A percentile compares a stretch with the other conserved stretches of the same genome.
These are phyloP conservation scores for Heracleum sosnowskyi DNA, from an alignment of 129 eudicot species.

Conservation along the genomic window DNA sequence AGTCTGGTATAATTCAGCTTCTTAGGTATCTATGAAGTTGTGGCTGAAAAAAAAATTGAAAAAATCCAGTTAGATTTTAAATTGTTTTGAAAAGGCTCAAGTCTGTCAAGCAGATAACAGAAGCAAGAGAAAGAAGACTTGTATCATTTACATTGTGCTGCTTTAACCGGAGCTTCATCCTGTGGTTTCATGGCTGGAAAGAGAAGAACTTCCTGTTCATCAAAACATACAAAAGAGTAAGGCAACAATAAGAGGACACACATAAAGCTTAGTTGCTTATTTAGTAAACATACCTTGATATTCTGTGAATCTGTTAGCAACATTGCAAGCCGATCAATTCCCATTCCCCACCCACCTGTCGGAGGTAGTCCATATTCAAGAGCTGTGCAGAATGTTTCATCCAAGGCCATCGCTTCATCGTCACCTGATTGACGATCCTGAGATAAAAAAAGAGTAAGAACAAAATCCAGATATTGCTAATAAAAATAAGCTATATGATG, in stretches of 20 bases:
- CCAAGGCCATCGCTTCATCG: constrained; percentile 98
- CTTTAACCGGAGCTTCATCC: constrained; percentile 63
- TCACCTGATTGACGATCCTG: constrained; percentile 99
- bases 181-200: constrained; percentile 95
- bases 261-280: neutral
- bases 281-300: constrained; percentile 53
- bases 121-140: neutral
- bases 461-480: neutral
- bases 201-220: constrained; percentile 68
- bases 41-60: neutral
- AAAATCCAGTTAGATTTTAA: too few relatives aligned
- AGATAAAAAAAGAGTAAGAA: neutral
- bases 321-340: constrained; percentile 87
- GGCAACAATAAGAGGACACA: neutral
- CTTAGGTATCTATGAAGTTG: neutral
- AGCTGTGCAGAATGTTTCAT: constrained; percentile 80
- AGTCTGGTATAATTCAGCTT: neutral
- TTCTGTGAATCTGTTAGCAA: constrained; percentile 84
- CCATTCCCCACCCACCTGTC: constrained; percentile 98
- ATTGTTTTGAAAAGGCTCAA: neutral
- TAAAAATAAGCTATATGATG: neutral
- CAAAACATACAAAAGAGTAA: neutral
- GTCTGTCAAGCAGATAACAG: neutral
- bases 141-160: constrained; percentile 11
- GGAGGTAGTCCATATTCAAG: constrained; percentile 96